Evolutionary conservation across 768 basidiomycete species (phyloP), one percentile per base, ranked within the genome.

Genomic region (Russula griseocarnosa): DNA sequence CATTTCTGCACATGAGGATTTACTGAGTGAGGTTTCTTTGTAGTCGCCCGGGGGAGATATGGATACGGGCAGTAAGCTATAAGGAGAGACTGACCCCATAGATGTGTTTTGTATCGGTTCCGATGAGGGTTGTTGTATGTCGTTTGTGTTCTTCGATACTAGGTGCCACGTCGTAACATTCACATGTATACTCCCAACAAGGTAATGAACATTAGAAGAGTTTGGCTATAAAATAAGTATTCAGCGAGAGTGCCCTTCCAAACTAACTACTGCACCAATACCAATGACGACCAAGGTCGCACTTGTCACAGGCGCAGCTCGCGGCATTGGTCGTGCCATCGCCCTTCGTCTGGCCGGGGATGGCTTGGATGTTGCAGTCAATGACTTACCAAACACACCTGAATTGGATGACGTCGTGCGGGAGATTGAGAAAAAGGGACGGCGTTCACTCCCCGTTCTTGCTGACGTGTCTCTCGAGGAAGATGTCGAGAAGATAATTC

Each of bases 11-110:
- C 22, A 47, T n/a, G 61, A 54, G 47, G n/a, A 14, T 46, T 30
- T 28, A 47, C 61, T 69, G 55, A 63, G 13, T 13, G 53, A 5
- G 40, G 40, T 30, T 44, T 44, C 38, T 60, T 66, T 32, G 44
- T 67, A 89, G 88, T 70, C 86, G 86, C 16, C 88, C 88, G 13
- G 85, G 85, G 9, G 86, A 88, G 73, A 86, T 88, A 52, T 88
- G 85, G 85, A 82, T 88, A 61, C 75, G 83, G 56, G 79, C 85
- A 18, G 86, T 92, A 50, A 77, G 81, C n/a, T 75, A 78, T 60
- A 87, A 87, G 73, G 88, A 90, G 71, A 76, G 82, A 52, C 70
- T 89, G 59, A 74, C 83, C 68, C 70, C 70, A 13, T 70, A 66
- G 34, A 30, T 11, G 8, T 59, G 26, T n/a, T 54, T 59, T 59